A percentile compares a stretch with the other conserved stretches of the same genome.
These are phyloP conservation scores for Chlorophyllum brunneum DNA, from an alignment of 768 basidiomycete genomes.

Conservation along the genomic window DNA sequence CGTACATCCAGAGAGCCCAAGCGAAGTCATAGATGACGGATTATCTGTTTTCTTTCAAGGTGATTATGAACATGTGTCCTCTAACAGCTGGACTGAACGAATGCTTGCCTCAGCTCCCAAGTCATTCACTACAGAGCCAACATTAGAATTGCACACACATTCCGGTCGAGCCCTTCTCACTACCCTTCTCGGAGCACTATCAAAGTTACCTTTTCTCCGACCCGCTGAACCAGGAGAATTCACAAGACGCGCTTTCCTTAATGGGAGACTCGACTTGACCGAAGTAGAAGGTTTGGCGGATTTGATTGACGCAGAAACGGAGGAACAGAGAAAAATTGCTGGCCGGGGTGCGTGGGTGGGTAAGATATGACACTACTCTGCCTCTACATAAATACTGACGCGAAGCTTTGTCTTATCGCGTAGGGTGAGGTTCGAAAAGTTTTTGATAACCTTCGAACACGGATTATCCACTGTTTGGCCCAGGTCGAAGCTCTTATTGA, in stretches of 20 bases:
- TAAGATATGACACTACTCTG: slow-evolving; percentile 12
- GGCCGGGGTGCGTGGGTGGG: slow-evolving; percentile 64
- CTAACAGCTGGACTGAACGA: neutral
- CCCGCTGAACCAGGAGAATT: slow-evolving; percentile 89
- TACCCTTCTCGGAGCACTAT: slow-evolving; percentile 63
- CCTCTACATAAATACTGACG: neutral
- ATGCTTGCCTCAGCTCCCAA: slow-evolving; percentile 49
- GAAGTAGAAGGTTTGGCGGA: slow-evolving; percentile 88
- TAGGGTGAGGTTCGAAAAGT: slow-evolving; percentile 62
- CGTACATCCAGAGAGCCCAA: slow-evolving; percentile 50
- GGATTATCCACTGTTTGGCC: slow-evolving; percentile 71
- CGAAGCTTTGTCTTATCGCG: neutral
- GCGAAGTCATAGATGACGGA: slow-evolving; percentile 72
- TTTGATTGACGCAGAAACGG: slow-evolving; percentile 86
- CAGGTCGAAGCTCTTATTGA: slow-evolving; percentile 88
- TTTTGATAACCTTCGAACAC: slow-evolving; percentile 60
- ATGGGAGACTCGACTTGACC: slow-evolving; percentile 80
- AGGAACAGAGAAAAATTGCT: slow-evolving; percentile 73
- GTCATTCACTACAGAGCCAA: slow-evolving; percentile 82
- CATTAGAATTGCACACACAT: slow-evolving; percentile 83
- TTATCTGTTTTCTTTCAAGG: slow-evolving; percentile 82
- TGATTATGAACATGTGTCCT: slow-evolving; percentile 25
- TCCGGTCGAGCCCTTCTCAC: slow-evolving; percentile 80
- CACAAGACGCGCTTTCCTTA: slow-evolving; percentile 77
- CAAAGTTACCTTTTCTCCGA: slow-evolving; percentile 58